phyloP scores from a whole-genome alignment of 1,284 basidiomycete species.

The Trametes versicolor region DNA sequence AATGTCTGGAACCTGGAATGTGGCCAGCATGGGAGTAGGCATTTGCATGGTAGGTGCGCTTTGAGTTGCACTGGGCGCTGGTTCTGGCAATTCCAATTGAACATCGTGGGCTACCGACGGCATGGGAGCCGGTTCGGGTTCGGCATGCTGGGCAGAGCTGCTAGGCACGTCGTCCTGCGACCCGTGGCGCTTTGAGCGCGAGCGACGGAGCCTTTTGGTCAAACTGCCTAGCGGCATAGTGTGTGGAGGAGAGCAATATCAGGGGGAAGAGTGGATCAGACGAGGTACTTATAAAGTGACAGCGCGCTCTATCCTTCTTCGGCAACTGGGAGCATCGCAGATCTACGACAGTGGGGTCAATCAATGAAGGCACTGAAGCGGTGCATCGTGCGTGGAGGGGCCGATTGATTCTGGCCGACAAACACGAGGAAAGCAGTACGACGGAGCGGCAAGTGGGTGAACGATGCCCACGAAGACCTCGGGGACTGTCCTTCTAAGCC shows the following conservation, averaged over 20 bases:
- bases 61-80: not conserved
- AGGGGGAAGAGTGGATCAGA: not conserved
- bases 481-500: too few species aligned
- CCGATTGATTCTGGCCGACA: not conserved
- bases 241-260: not conserved
- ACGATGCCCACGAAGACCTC: too few species aligned
- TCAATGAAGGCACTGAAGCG: not conserved
- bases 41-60: not conserved
- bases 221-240: constrained; percentile 1
- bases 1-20: not conserved
- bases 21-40: constrained; percentile 5
- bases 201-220: constrained; percentile 5
- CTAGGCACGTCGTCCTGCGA: not conserved
- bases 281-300: constrained; percentile 1
- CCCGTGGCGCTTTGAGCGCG: not conserved
- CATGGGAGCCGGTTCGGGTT: too few species aligned
- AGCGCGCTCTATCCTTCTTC: too few species aligned
- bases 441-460: too few species aligned
- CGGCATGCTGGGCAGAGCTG: not conserved
- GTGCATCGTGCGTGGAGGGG: not conserved
- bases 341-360: not conserved
- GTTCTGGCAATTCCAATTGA: not conserved
- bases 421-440: not conserved
- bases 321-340: not conserved
- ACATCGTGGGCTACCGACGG: not conserved